Percentiles rank a stretch among this genome's conserved stretches.
Evolutionary conservation across 192 early-diverging fungal species (phyloP).

Genomic region (Backusella tuberculispora): DNA sequence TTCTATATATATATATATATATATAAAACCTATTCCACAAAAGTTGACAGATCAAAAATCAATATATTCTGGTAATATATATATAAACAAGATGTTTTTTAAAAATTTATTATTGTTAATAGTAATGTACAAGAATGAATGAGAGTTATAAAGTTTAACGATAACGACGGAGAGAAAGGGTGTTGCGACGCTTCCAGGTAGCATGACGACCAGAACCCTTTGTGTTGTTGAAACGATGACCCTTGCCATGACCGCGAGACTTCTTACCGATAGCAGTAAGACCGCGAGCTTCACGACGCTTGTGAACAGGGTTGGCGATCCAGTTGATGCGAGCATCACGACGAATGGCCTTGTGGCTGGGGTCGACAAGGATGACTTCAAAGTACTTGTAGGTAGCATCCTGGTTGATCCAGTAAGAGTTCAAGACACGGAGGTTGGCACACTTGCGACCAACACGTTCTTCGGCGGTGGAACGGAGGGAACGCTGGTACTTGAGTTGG

Average conservation of each 20-base stretch:
- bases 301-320: slow-evolving; percentile 98
- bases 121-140: slow-evolving; percentile 1
- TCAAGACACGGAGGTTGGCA: slow-evolving; percentile 96
- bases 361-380: slow-evolving; percentile 99
- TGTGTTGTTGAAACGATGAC: slow-evolving; percentile 96
- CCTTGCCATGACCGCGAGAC: slow-evolving; percentile 92
- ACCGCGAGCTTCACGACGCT: slow-evolving; percentile 98
- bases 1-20: too few relatives aligned
- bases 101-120: background rate
- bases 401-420: slow-evolving; percentile 99
- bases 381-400: slow-evolving; percentile 99
- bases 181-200: slow-evolving; percentile 95
- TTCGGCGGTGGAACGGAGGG: slow-evolving; percentile 92
- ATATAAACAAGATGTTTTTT: slow-evolving; percentile 8
- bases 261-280: slow-evolving; percentile 97
- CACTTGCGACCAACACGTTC: slow-evolving; percentile 98
- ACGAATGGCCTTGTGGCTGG: slow-evolving; percentile 97
- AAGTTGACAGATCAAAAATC: too few relatives aligned
- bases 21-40: too few relatives aligned
- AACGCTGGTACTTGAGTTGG: slow-evolving; percentile 99
- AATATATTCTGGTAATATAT: background rate
- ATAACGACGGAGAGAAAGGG: slow-evolving; percentile 92
- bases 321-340: slow-evolving; percentile 99
- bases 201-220: slow-evolving; percentile 91
- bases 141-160: slow-evolving; percentile 62